These are phyloP conservation scores for Dunaliella salina DNA, from an alignment of 163 green algal genomes.

Conservation along the genomic window DNA sequence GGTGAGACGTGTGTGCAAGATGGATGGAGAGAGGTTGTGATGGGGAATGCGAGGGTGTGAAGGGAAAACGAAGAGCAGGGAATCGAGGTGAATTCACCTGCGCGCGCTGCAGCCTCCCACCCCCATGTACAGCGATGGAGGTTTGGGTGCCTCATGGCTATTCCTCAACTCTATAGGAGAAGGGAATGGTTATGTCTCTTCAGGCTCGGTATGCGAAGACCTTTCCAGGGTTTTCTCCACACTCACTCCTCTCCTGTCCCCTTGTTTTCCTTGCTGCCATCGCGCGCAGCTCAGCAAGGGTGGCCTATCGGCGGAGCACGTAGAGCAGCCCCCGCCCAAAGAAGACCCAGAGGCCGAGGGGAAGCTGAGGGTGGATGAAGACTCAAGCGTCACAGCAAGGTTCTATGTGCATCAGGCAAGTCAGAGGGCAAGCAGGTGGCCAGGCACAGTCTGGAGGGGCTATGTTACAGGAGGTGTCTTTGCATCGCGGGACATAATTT, in stretches of 20 bases:
- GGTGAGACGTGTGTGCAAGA: conserved; percentile 26
- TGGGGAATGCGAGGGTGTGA: too few relatives aligned
- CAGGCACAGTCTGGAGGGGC: too few relatives aligned
- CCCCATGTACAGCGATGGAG: neutral
- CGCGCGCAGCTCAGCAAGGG: neutral
- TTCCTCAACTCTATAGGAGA: neutral
- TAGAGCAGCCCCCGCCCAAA: neutral
- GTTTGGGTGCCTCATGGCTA: neutral
- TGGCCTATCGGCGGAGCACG: conserved; percentile 9
- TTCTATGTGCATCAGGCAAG: conserved; percentile 14
- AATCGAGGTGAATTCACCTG: neutral
- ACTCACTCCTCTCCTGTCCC: neutral
- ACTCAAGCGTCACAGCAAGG: neutral
- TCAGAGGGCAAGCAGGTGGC: neutral
- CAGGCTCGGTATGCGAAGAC: neutral
- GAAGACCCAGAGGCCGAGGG: neutral
- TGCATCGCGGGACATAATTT: too few relatives aligned
- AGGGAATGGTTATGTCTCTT: neutral
- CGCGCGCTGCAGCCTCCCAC: neutral
- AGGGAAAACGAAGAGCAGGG: neutral
- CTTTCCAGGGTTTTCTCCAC: conserved; percentile 1
- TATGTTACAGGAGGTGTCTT: too few relatives aligned
- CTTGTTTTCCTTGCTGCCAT: neutral
- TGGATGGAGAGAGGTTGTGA: neutral
- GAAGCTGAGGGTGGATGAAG: neutral